These are phyloP conservation scores for Plasmopara halstedii DNA, from an alignment of 352 stramenopile genomes.

Conservation along the genomic window DNA sequence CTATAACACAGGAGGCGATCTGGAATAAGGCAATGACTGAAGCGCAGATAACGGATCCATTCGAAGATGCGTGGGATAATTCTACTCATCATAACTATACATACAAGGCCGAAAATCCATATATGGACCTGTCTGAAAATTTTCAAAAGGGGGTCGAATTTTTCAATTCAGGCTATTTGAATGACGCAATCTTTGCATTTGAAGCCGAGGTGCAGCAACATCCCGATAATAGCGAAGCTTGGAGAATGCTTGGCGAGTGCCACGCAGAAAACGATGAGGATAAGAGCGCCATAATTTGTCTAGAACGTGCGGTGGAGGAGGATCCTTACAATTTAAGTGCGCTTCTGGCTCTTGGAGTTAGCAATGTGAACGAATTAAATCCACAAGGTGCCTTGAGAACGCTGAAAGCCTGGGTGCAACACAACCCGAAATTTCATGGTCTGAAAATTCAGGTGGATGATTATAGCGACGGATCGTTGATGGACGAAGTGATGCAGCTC, in stretches of 20 bases:
- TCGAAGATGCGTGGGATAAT: conserved; percentile 70
- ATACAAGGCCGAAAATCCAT: conserved; percentile 76
- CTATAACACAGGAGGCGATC: conserved; percentile 18
- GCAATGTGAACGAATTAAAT: conserved; percentile 97
- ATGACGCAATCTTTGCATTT: conserved; percentile 91
- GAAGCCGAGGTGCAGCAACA: conserved; percentile 92
- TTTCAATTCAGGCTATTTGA: conserved; percentile 87
- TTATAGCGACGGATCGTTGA: conserved; percentile 85
- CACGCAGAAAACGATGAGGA: conserved; percentile 97
- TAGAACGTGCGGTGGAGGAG: conserved; percentile 90
- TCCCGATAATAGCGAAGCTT: conserved; percentile 90
- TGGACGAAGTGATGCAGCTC: conserved; percentile 92
- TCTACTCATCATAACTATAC: conserved; percentile 49
- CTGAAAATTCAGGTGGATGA: conserved; percentile 85
- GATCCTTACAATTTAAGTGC: conserved; percentile 94
- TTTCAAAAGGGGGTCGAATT: conserved; percentile 71
- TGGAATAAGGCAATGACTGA: conserved; percentile 78
- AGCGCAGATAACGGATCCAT: conserved; percentile 56
- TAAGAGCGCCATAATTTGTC: conserved; percentile 91
- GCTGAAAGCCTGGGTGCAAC: conserved; percentile 93
- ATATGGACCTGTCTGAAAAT: conserved; percentile 49
- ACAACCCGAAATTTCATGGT: conserved; percentile 96
- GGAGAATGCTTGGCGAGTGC: conserved; percentile 91
- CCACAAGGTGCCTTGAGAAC: conserved; percentile 88
- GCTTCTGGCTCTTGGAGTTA: conserved; percentile 89